phyloP scores from a whole-genome alignment of 2,329 filamentous ascomycete genomes.

The Beauveria caledonica region DNA sequence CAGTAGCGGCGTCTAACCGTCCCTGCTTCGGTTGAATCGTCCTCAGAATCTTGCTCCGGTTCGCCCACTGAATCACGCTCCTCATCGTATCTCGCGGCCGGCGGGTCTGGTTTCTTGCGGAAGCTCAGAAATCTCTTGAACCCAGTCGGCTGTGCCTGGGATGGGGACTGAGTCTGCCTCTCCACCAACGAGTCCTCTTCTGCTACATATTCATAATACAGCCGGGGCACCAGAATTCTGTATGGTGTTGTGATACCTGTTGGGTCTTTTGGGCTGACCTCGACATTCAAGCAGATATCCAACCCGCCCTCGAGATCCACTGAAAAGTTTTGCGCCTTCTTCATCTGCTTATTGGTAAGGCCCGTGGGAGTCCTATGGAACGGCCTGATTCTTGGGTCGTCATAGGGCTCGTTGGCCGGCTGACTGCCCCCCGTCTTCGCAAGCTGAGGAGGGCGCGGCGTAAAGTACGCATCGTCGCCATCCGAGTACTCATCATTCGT shows the following conservation, averaged over 20 bases:
- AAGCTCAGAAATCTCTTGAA: constrained; percentile 40
- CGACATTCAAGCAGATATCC: constrained; percentile 82
- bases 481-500: constrained; percentile 41
- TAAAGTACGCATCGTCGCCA: constrained; percentile 52
- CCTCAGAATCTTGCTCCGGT: constrained; percentile 13
- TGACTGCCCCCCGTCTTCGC: constrained; percentile 23
- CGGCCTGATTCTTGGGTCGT: constrained; percentile 21
- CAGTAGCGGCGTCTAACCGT: constrained; percentile 8
- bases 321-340: constrained; percentile 43
- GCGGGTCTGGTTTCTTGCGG: constrained; percentile 25
- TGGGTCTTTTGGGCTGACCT: constrained; percentile 78
- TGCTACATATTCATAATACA: constrained; percentile 51
- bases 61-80: not conserved
- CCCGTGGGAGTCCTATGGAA: constrained; percentile 67
- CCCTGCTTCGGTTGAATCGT: constrained; percentile 17
- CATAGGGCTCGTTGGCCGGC: constrained; percentile 15
- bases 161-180: constrained; percentile 13
- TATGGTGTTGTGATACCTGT: constrained; percentile 84
- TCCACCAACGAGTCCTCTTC: constrained; percentile 27
- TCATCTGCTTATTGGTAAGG: constrained; percentile 53
- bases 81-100: not conserved
- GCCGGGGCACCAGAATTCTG: constrained; percentile 70
- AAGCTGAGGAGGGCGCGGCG: constrained; percentile 28
- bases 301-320: constrained; percentile 77
- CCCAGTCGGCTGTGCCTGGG: constrained; percentile 22